phyloP scores from a whole-genome alignment of 2,329 filamentous ascomycete genomes.

The Apiospora rasikravindrae region DNA sequence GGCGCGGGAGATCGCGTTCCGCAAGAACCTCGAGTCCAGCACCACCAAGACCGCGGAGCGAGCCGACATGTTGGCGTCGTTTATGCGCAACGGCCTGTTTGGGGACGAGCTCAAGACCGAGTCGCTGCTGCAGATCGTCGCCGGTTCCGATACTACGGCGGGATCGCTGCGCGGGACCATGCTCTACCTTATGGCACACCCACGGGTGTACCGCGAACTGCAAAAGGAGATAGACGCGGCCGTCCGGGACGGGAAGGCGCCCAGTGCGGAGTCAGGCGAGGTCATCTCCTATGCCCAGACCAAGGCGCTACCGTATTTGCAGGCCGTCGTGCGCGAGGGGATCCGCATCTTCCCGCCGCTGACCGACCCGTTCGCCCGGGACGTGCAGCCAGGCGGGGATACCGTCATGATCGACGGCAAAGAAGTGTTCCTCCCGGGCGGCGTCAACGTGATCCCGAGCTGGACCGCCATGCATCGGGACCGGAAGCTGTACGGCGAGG shows the following conservation, averaged over 20 bases:
- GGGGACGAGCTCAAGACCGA: conserved; percentile 48
- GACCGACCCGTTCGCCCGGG: conserved; percentile 20
- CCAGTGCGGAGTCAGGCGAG: conserved; percentile 24
- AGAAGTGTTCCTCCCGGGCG: conserved; percentile 21
- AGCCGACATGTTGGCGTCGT: conserved; percentile 32
- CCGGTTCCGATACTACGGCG: conserved; percentile 56
- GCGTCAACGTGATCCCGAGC: conserved; percentile 22
- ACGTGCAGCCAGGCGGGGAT: conserved; percentile 23
- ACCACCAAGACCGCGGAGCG: background rate
- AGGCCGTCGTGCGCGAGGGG: conserved; percentile 26
- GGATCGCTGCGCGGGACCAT: conserved; percentile 54
- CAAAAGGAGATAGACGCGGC: conserved; percentile 51
- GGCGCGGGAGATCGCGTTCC: background rate
- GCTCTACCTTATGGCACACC: conserved; percentile 53
- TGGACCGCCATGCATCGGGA: conserved; percentile 19
- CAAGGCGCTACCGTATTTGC: background rate
- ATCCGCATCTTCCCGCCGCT: conserved; percentile 23
- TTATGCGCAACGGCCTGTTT: conserved; percentile 49
- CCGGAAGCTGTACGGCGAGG: conserved; percentile 21
- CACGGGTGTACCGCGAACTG: conserved; percentile 48
- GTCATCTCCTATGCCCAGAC: conserved; percentile 29
- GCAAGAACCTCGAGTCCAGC: background rate
- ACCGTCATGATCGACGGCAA: conserved; percentile 18
- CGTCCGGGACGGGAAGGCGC: conserved; percentile 32
- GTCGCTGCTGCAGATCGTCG: conserved; percentile 34